Conservation (phyloP, 2,329 filamentous ascomycete genomes). For the Blumeria hordei region DNA sequence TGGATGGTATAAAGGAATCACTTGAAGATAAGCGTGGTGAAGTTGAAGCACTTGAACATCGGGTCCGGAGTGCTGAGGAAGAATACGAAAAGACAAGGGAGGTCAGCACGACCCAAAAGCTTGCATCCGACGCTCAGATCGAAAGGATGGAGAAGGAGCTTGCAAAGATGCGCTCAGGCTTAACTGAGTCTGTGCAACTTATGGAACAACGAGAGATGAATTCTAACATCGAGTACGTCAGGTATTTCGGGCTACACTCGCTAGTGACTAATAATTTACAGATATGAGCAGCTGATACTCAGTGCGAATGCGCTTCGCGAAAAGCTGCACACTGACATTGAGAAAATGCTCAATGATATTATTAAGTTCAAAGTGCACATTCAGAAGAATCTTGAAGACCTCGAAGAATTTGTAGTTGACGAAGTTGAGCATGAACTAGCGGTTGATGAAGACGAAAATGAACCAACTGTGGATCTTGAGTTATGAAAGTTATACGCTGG, state of each 20-base stretch:
- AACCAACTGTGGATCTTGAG: slow-evolving; percentile 28
- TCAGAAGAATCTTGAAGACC: slow-evolving; percentile 78
- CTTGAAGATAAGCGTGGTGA: slow-evolving; percentile 90
- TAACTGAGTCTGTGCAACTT: slow-evolving; percentile 69
- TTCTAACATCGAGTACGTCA: slow-evolving; percentile 66
- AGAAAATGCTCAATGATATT: slow-evolving; percentile 86
- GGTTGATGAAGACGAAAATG: slow-evolving; percentile 28
- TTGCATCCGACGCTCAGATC: slow-evolving; percentile 76
- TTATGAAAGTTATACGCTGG: not conserved
- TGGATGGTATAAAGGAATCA: slow-evolving; percentile 87
- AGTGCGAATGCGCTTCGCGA: slow-evolving; percentile 68
- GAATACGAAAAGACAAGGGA: slow-evolving; percentile 90
- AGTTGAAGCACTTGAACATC: slow-evolving; percentile 75
- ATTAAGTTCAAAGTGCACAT: slow-evolving; percentile 98
- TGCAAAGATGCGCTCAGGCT: slow-evolving; percentile 66
- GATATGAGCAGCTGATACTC: slow-evolving; percentile 79
- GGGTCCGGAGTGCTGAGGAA: slow-evolving; percentile 67
- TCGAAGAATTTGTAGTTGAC: slow-evolving; percentile 78
- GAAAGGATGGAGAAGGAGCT: slow-evolving; percentile 98
- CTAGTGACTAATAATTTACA: slow-evolving; percentile 16
- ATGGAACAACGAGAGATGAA: slow-evolving; percentile 94
- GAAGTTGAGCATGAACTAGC: slow-evolving; percentile 72
- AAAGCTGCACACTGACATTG: slow-evolving; percentile 90
- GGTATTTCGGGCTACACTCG: too few relatives aligned
- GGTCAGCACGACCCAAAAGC: slow-evolving; percentile 61